A percentile compares a stretch with the other conserved stretches of the same genome.
These are phyloP conservation scores for Epichloe gansuensis DNA, from an alignment of 2,329 filamentous ascomycete genomes.

Conservation along the genomic window DNA sequence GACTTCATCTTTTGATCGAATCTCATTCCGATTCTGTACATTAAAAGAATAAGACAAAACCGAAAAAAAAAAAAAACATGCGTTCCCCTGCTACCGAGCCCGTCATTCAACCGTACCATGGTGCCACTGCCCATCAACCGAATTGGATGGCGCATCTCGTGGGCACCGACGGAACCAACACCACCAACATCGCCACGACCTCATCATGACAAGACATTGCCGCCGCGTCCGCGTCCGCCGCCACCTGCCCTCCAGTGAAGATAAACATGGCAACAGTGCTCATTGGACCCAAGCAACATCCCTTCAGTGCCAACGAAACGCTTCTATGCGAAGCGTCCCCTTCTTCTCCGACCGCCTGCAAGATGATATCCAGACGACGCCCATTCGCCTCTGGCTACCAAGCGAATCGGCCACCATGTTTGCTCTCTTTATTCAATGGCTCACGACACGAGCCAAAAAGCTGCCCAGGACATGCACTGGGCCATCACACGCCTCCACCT, in stretches of 20 bases:
- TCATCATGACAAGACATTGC: background rate
- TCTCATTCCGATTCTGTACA: too few relatives aligned
- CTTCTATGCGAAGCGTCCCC: constrained; percentile 34
- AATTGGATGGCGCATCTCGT: background rate
- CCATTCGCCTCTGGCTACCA: constrained; percentile 28
- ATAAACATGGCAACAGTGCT: constrained; percentile 24
- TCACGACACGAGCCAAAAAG: constrained; percentile 16
- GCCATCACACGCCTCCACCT: constrained; percentile 44
- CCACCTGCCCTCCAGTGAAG: background rate
- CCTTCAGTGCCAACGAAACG: constrained; percentile 31
- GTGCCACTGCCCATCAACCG: background rate
- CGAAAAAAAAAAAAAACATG: too few relatives aligned
- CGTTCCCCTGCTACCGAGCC: too few relatives aligned
- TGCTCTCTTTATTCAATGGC: constrained; percentile 34
- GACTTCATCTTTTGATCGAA: too few relatives aligned
- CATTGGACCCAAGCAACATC: constrained; percentile 28
- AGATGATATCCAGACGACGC: constrained; percentile 16
- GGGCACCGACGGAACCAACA: constrained; percentile 7
- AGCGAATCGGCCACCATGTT: constrained; percentile 40
- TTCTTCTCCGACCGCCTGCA: constrained; percentile 38
- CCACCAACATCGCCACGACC: constrained; percentile 12
- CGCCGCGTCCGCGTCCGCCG: too few relatives aligned
- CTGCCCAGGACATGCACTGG: constrained; percentile 37
- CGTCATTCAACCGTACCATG: background rate
- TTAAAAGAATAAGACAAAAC: too few relatives aligned